Evolutionary conservation across 176 grass and related monocot genomes (phyloP), one percentile per base, ranked within the genome.

Genomic region (Tillandsia fasciculata): DNA sequence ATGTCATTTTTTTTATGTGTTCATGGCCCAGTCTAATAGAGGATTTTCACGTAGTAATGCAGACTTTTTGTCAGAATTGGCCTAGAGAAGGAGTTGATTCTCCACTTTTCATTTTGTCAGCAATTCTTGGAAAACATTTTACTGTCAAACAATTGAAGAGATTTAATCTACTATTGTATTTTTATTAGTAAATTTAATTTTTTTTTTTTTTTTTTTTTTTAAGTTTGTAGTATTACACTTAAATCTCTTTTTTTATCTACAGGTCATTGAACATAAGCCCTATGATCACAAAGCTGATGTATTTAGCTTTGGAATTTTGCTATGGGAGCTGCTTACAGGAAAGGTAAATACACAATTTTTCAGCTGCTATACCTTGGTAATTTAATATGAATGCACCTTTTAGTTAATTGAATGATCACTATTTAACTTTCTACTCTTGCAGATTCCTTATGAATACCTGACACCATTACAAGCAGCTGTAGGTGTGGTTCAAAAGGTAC

Each of bases 221-320:
- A 20, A 51, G 56, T 22, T 51, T 52, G 27, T 54, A 66, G 18
- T 66, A 48, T 47, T 75, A n/a, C 8, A 18, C 66, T 80, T 57
- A 73, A 11, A 33, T 11, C 69, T 11, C 72, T 72, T 49, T 51
- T 47, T 18, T 61, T 73, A 8, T 1, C 29, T 87, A 17, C 72
- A 93, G 94, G 86, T 99, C 64, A 99, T 99, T 86, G 94, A 99
- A 71, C 94, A 99, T 77, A 99, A 88, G 79, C 89, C 89, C n/a
- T 99, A 99, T 63, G 89, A 93, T 73, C 94, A 99, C 77, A 99
- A 99, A 72, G 94, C 94, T 65, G 94, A 99, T 80, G 94, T 99
- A 68, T 99, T 99, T 81, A 99, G 94, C 84, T 99, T 93, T 71
- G 94, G 94, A 77, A 81, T 99, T 79, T 70, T 99, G 77, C n/a